Evolutionary conservation across 192 early-diverging fungal genomes (phyloP), one percentile per base, ranked within the genome.

Genomic region (Mortierella antarctica): DNA sequence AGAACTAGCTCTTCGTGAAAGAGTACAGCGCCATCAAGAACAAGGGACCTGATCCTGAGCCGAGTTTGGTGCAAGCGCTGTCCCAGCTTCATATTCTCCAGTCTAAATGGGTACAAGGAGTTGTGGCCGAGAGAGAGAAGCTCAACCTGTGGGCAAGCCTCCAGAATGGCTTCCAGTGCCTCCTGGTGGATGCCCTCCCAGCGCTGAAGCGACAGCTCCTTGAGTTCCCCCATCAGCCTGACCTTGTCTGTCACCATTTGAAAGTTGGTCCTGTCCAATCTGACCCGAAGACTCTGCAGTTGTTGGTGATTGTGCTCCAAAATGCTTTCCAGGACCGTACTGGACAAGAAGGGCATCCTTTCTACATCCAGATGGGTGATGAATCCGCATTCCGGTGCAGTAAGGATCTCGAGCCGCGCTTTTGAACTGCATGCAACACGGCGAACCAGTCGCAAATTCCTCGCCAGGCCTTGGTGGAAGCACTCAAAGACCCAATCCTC

Each of bases 401-500:
- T 17, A 7, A 76, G 45, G 7, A 47, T 18, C 1, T 76, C 66
- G 40, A 69, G 60, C 8, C 52, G 50, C 0, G 74, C 21, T 45
- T 52, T 59, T 17, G 66, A n/a, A 49, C 60, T 63, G 47, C 74
- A 76, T 4, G 18, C 18, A 1, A 76, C 12, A 17, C 62, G 52
- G n/a, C 61, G 74, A 20, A 76, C 21, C 31, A 68, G 18, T 2
- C 41, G 6, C 3, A 61, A 51, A 40, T 76, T 76, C 4, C 67
- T 42, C 21, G 53, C 13, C 10, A 76, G 55, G 2, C 74, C 74
- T 44, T 69, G 60, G 48, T 58, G 53, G 31, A 69, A 14, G 9
- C 74, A 61, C 44, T 68, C 66, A 44, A 64, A 57, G 20, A 64
- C 61, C 74, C 74, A 76, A 18, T 76, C 74, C 12, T 76, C 74